Evolutionary conservation across 768 basidiomycete species (phyloP).

Genomic region (Suillus americanus): DNA sequence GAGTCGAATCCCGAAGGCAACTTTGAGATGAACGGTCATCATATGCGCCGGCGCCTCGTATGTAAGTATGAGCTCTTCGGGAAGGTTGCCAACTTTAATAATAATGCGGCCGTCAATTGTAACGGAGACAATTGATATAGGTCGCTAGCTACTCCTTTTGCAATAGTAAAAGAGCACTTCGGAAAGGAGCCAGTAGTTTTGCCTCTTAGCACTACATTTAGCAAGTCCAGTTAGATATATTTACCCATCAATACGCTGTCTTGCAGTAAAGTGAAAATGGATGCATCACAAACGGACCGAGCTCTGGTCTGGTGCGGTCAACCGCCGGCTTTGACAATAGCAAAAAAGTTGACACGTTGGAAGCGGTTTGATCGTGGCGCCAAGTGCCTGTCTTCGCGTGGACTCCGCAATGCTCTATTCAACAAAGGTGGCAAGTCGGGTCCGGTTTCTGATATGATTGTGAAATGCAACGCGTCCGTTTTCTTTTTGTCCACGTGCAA

Average conservation of each 20-base stretch:
- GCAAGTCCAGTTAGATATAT: not conserved
- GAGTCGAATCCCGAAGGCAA: constrained; percentile 6
- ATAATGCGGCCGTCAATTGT: not conserved
- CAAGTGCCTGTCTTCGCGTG: not conserved
- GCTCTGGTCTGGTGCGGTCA: not conserved
- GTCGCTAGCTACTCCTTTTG: not conserved
- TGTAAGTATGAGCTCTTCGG: constrained; percentile 11
- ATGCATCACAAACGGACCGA: not conserved
- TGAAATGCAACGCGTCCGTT: not conserved
- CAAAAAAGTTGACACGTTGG: constrained; percentile 6
- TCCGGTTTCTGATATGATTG: not conserved
- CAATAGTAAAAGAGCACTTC: not conserved
- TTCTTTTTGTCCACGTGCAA: not conserved
- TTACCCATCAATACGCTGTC: not conserved
- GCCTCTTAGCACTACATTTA: not conserved
- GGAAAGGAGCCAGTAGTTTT: not conserved
- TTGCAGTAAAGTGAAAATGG: not conserved
- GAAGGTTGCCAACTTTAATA: constrained; percentile 8
- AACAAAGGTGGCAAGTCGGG: not conserved
- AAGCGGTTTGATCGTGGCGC: constrained; percentile 1
- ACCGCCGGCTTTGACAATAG: not conserved
- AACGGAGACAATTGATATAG: not conserved
- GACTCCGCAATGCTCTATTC: not conserved
- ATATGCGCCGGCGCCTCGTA: constrained; percentile 9
- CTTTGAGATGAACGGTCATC: not conserved